phyloP scores from a whole-genome alignment of 257 asterid genomes.

The Solanum bukasovii region DNA sequence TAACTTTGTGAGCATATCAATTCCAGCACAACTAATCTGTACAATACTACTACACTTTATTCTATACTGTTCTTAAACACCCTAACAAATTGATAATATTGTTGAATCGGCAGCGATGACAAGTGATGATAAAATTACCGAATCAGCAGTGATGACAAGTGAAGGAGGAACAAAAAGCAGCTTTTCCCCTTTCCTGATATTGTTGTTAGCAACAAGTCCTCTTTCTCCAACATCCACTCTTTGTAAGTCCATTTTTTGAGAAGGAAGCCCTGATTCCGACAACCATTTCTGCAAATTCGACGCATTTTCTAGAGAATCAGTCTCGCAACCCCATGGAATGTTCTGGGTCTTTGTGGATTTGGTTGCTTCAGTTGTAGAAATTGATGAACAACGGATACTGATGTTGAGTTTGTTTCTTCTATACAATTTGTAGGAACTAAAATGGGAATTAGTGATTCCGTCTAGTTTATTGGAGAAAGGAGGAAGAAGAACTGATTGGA shows the following conservation, averaged over 20 bases:
- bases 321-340: constrained; percentile 74
- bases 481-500: constrained; percentile 36
- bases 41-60: neutral
- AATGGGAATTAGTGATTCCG: constrained; percentile 3
- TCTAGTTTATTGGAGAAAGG: constrained; percentile 16
- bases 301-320: constrained; percentile 69
- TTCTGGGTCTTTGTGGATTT: constrained; percentile 11
- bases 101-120: constrained; percentile 75
- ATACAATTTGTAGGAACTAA: constrained; percentile 8
- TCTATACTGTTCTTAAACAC: neutral
- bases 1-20: neutral
- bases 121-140: constrained; percentile 43
- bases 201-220: constrained; percentile 80
- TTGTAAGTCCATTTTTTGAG: constrained; percentile 73
- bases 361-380: constrained; percentile 29
- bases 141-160: constrained; percentile 71
- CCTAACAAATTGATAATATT: neutral
- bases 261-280: constrained; percentile 60
- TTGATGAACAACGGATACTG: constrained; percentile 32
- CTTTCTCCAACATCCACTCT: constrained; percentile 90
- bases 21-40: neutral
- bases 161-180: constrained; percentile 85
- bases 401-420: constrained; percentile 21
- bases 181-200: constrained; percentile 81
- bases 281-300: constrained; percentile 72